Evolutionary conservation across 306 rosid genomes (phyloP).

Genomic region (Trifolium subterraneum): DNA sequence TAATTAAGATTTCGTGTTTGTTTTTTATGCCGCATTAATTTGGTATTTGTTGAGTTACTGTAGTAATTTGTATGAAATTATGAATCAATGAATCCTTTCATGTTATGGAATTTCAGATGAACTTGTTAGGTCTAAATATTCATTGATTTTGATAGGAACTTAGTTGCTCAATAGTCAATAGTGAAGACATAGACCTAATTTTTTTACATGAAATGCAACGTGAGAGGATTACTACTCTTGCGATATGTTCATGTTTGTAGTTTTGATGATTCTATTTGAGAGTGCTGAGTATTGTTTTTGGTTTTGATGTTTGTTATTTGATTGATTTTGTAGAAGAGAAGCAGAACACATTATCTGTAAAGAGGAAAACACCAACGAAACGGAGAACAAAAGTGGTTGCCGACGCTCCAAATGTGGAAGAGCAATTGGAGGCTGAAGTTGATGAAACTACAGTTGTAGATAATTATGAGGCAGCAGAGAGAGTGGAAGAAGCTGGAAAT

Average conservation of each 20-base stretch:
- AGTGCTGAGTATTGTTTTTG: neutral
- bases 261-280: conserved; percentile 12
- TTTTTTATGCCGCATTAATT: neutral
- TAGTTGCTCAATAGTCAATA: neutral
- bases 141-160: neutral
- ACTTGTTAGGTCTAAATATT: conserved; percentile 6
- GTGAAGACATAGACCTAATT: neutral
- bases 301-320: conserved; percentile 13
- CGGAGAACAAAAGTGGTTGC: conserved; percentile 40
- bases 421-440: conserved; percentile 41
- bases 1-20: too few relatives aligned
- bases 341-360: conserved; percentile 37
- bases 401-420: conserved; percentile 39
- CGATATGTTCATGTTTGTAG: conserved; percentile 3
- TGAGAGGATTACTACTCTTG: neutral
- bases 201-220: neutral
- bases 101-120: neutral
- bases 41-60: neutral
- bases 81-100: neutral
- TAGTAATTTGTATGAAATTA: neutral
- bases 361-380: conserved; percentile 45
- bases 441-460: conserved; percentile 41
- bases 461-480: conserved; percentile 24
- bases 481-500: conserved; percentile 49
- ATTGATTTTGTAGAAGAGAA: conserved; percentile 39